Conservation (phyloP, 164 flowering plant species). For the Chimonanthus praecox region DNA sequence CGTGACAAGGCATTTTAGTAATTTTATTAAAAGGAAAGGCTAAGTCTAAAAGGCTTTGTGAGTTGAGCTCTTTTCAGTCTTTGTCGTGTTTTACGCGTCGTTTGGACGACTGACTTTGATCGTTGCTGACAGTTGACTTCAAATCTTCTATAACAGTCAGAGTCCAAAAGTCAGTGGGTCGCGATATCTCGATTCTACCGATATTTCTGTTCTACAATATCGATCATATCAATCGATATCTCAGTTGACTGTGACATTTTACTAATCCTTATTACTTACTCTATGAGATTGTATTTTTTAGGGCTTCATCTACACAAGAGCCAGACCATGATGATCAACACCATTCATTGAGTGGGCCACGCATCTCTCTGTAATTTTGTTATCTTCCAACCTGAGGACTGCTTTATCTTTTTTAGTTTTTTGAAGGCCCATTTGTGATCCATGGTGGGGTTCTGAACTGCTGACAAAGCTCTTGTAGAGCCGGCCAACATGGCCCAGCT, state of each 20-base stretch:
- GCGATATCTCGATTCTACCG: not conserved
- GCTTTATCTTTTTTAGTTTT: not conserved
- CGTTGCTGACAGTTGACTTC: not conserved
- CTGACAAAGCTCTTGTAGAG: too few species aligned
- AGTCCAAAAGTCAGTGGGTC: not conserved
- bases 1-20: not conserved
- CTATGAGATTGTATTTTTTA: not conserved
- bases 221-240: not conserved
- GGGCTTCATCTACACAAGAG: not conserved
- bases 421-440: not conserved
- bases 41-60: not conserved
- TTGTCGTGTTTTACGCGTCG: not conserved
- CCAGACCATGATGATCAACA: not conserved
- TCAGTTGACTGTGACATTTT: not conserved
- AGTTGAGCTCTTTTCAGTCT: not conserved
- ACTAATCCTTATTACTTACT: not conserved
- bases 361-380: not conserved
- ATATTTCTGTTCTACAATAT: not conserved
- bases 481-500: too few species aligned
- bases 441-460: not conserved
- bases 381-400: not conserved
- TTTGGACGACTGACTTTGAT: not conserved
- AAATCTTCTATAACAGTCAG: not conserved
- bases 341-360: not conserved
- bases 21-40: not conserved